Evolutionary conservation across 371 early-diverging fungal species (phyloP), one percentile per base, ranked within the genome.

Genomic region (Mortierella sp.): DNA sequence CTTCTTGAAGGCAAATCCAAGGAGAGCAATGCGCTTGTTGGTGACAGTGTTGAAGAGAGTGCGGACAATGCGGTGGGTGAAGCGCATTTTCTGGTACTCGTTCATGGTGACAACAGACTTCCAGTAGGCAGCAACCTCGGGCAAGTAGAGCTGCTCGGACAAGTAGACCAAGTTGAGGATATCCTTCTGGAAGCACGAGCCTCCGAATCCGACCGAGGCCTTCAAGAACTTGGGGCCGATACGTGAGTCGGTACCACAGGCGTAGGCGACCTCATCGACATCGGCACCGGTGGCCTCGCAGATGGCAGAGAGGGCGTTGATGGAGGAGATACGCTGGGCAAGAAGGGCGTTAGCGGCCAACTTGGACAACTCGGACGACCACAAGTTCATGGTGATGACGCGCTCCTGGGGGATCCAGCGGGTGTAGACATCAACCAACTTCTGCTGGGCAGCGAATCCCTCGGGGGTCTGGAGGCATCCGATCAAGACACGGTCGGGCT

Each of bases 1-100:
- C 92, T 96, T 96, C 92, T 98, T 98, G 92, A 96, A 98, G 11
- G 99, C 98, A 86, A 98, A 98, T 38, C 99, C 99, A 60, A 96
- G 92, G 31, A 97, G 91, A 11, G 96, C 96, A 81, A 98, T 92
- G 75, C 91, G 91, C 91, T 96, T 96, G 90, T 95, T 92, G 73
- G 95, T 94, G 84, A 97, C 94, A 47, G 97, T 96, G 92, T 95
- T 94, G 88, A 95, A 95, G 8, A 97, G 90, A 6, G 90, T 89
- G 68, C 68, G 68, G 68, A 65, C 68, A 76, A 98, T 92, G 81
- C 91, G 92, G 80, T 91, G 89, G 44, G 94, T 93, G 90, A 98
- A 98, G 72, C 99, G 95, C 85, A 90, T 88, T 92, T 96, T 98
- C 89, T 98, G 98, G 89, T 96, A 96, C 83, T 96, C 97, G 92